Percentiles rank a stretch among this genome's conserved stretches.
phyloP scores from a whole-genome alignment of 768 basidiomycete species.

The Amanita fuliginea region DNA sequence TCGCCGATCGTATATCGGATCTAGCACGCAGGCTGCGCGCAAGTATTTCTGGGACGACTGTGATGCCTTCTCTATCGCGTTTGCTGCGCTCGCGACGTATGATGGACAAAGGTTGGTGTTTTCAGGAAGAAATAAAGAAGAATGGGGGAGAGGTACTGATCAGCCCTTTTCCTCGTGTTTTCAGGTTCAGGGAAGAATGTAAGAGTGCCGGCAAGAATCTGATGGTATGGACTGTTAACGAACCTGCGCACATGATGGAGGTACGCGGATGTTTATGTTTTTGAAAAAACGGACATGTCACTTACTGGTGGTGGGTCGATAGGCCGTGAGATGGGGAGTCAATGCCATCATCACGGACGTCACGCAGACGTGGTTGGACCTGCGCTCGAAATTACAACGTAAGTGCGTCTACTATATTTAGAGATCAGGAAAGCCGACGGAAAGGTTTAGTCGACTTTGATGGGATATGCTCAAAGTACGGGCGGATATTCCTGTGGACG shows the following conservation, averaged over 20 bases:
- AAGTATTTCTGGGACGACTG: constrained; percentile 86
- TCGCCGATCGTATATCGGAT: constrained; percentile 77
- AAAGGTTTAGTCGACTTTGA: constrained; percentile 53
- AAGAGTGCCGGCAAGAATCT: constrained; percentile 68
- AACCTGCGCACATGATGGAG: constrained; percentile 84
- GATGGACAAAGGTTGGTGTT: constrained; percentile 71
- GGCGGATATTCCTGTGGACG: constrained; percentile 70
- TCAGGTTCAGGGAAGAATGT: constrained; percentile 75
- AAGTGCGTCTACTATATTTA: constrained; percentile 11
- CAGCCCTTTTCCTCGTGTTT: neutral
- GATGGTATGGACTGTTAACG: constrained; percentile 97
- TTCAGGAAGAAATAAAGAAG: too few species aligned
- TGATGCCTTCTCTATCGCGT: constrained; percentile 79
- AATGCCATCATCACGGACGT: constrained; percentile 72
- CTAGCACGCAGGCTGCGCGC: constrained; percentile 58
- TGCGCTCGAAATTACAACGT: constrained; percentile 52
- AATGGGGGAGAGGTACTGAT: constrained; percentile 7
- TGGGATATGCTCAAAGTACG: constrained; percentile 46
- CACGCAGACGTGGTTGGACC: constrained; percentile 55
- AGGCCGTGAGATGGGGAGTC: constrained; percentile 75
- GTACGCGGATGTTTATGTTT: constrained; percentile 26
- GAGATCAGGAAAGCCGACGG: neutral
- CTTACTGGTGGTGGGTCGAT: neutral
- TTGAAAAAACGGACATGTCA: too few species aligned
- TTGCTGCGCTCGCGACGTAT: constrained; percentile 53